Conservation (phyloP, 208 protist genomes). For the Leptomonas seymouri region DNA sequence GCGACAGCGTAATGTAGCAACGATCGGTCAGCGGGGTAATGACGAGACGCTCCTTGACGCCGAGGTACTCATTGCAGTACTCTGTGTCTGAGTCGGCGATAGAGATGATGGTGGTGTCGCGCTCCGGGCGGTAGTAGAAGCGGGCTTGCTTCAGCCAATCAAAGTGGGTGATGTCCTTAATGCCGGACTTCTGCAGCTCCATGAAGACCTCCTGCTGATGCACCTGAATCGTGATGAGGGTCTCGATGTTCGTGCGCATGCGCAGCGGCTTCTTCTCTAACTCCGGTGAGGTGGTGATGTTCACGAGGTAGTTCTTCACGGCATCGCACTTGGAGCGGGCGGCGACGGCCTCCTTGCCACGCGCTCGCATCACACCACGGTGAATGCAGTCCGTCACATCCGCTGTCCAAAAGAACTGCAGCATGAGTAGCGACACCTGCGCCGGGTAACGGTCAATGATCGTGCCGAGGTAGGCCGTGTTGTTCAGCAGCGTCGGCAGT, state of each 20-base stretch:
- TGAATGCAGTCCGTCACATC: conserved; percentile 95
- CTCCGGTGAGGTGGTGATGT: conserved; percentile 90
- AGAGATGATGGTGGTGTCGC: conserved; percentile 91
- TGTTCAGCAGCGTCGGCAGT: conserved; percentile 81
- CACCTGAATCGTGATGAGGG: conserved; percentile 96
- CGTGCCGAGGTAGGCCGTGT: conserved; percentile 86
- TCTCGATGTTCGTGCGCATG: conserved; percentile 95
- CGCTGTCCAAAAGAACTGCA: conserved; percentile 97
- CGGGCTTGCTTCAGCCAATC: conserved; percentile 95
- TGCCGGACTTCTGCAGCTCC: conserved; percentile 86
- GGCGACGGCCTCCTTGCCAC: conserved; percentile 73
- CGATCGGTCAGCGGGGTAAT: conserved; percentile 95
- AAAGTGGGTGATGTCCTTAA: conserved; percentile 93
- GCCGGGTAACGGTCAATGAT: conserved; percentile 96
- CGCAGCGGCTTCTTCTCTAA: conserved; percentile 85
- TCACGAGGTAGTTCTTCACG: conserved; percentile 93
- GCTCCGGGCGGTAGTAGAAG: conserved; percentile 94
- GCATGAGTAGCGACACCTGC: conserved; percentile 95
- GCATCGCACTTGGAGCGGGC: conserved; percentile 86
- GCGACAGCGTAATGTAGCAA: conserved; percentile 97
- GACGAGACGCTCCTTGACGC: conserved; percentile 95
- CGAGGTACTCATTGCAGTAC: conserved; percentile 97
- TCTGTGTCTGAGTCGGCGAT: conserved; percentile 94
- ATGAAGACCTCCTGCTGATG: conserved; percentile 96
- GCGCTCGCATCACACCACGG: conserved; percentile 80